These are phyloP conservation scores for Asterophora lycoperdoides DNA, from an alignment of 768 basidiomycete species.

Conservation along the genomic window DNA sequence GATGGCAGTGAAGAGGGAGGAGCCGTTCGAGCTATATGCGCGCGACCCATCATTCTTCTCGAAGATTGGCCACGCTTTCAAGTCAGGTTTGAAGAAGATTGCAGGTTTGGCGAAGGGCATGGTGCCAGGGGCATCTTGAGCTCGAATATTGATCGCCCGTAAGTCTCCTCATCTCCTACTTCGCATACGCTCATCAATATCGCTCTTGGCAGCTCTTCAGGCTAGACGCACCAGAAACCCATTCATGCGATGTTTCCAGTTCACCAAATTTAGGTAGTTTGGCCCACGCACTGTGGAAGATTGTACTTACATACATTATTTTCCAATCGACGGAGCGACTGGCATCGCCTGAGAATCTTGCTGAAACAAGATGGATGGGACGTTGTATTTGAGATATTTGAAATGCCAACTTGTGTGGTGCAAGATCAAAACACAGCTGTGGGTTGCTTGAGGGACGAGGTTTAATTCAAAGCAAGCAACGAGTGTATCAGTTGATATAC, in stretches of 20 bases:
- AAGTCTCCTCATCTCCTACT: too few species aligned
- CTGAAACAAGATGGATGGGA: background rate
- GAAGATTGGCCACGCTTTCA: background rate
- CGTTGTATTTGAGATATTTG: background rate
- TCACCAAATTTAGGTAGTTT: background rate
- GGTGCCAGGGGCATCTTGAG: slow-evolving; percentile 1
- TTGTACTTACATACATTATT: too few species aligned
- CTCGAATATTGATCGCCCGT: background rate
- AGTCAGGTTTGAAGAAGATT: background rate
- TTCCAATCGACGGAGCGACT: too few species aligned
- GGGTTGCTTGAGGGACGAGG: background rate
- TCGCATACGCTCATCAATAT: background rate
- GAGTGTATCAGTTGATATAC: background rate
- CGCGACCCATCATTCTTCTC: background rate
- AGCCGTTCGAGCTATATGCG: too few species aligned
- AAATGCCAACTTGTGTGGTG: background rate
- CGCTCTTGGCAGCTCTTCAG: background rate
- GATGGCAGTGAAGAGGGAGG: too few species aligned
- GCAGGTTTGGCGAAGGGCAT: background rate
- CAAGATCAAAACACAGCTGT: too few species aligned
- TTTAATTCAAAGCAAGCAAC: background rate
- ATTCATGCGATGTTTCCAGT: background rate
- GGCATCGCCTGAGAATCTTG: background rate
- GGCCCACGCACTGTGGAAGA: background rate
- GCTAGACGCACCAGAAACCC: background rate